Percentiles rank a stretch among this genome's conserved stretches.
phyloP scores from a whole-genome alignment of 2,329 filamentous ascomycete genomes.

The Fusarium abutilonis region DNA sequence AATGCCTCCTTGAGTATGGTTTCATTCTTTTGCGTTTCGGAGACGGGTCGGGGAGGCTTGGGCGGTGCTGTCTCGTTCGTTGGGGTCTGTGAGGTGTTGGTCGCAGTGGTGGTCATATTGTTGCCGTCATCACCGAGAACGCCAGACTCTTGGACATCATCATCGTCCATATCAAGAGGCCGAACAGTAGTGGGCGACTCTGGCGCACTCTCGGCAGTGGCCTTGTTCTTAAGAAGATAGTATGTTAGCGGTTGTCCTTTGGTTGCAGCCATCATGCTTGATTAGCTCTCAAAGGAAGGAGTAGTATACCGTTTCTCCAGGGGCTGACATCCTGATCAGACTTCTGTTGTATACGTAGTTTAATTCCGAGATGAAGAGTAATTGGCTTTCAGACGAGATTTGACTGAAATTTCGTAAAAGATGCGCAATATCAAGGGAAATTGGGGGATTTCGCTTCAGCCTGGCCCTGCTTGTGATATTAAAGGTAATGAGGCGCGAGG shows the following conservation, averaged over 20 bases:
- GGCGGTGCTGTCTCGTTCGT: constrained; percentile 66
- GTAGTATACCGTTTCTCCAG: constrained; percentile 56
- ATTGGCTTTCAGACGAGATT: constrained; percentile 13
- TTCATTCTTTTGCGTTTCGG: constrained; percentile 84
- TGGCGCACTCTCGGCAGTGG: constrained; percentile 56
- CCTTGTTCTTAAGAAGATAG: constrained; percentile 55
- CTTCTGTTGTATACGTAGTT: constrained; percentile 7
- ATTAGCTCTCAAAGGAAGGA: constrained; percentile 18
- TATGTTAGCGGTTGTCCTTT: constrained; percentile 37
- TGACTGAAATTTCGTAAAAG: constrained; percentile 13
- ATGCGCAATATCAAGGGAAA: constrained; percentile 35
- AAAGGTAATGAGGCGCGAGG: constrained; percentile 47
- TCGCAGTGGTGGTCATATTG: constrained; percentile 40
- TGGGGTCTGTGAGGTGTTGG: constrained; percentile 45
- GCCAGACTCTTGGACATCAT: constrained; percentile 71
- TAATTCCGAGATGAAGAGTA: constrained; percentile 3
- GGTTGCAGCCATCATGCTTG: constrained; percentile 19
- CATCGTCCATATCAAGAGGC: constrained; percentile 75
- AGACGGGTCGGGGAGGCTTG: constrained; percentile 86
- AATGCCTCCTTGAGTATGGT: constrained; percentile 94
- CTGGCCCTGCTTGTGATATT: constrained; percentile 44
- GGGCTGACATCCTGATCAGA: constrained; percentile 54
- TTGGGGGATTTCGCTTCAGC: constrained; percentile 45
- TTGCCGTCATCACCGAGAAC: constrained; percentile 56
- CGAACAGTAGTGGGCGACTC: constrained; percentile 73